Evolutionary conservation across 768 basidiomycete species (phyloP).

Genomic region (Pleurotus cornucopiae): DNA sequence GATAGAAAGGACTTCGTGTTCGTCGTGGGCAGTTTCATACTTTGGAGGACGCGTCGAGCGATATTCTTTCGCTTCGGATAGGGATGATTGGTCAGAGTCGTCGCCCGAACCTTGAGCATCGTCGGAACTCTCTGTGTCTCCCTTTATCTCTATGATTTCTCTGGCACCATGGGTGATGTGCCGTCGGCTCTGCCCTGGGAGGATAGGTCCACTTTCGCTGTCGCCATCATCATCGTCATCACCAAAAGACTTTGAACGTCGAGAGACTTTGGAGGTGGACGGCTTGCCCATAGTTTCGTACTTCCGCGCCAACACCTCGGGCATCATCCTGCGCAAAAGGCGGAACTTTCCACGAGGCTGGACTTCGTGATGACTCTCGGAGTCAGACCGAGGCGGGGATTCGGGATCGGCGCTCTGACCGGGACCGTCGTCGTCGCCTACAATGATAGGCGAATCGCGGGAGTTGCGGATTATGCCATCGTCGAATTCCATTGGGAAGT

Average conservation of each 20-base stretch:
- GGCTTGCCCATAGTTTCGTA: background rate
- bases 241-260: constrained; percentile 10
- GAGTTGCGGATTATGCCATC: background rate
- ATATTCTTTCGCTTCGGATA: constrained; percentile 9
- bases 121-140: constrained; percentile 63
- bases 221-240: constrained; percentile 30
- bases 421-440: background rate
- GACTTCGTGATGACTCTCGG: background rate
- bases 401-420: background rate
- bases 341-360: background rate
- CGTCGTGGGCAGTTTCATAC: constrained; percentile 1
- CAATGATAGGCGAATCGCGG: background rate
- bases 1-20: background rate
- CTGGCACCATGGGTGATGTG: constrained; percentile 25
- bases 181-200: constrained; percentile 49
- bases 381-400: too few species aligned
- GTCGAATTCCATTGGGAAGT: background rate
- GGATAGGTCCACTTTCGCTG: constrained; percentile 33
- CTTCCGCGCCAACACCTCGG: background rate
- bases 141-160: constrained; percentile 40
- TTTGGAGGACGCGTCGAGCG: constrained; percentile 3
- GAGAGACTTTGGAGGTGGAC: background rate
- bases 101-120: constrained; percentile 13
- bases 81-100: background rate
- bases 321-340: background rate